A percentile compares a stretch with the other conserved stretches of the same genome.
These are phyloP conservation scores for Austroboletus novae-zelandiae DNA, from an alignment of 1,284 basidiomycete genomes.

Conservation along the genomic window DNA sequence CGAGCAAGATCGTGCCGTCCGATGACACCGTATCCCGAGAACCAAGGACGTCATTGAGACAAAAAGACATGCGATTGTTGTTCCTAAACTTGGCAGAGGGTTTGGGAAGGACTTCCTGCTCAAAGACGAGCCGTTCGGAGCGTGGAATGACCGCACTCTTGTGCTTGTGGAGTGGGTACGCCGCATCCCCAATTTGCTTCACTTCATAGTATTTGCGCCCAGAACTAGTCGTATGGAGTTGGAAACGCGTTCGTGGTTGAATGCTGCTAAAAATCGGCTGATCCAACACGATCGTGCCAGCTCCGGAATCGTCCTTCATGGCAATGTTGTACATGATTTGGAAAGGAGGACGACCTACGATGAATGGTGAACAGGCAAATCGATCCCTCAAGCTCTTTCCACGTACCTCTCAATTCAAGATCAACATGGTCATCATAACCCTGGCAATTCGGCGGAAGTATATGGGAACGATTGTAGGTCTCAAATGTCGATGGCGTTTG, in stretches of 20 bases:
- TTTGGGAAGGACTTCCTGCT: slow-evolving; percentile 77
- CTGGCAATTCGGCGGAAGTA: slow-evolving; percentile 79
- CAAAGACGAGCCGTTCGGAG: slow-evolving; percentile 65
- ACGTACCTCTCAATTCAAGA: slow-evolving; percentile 71
- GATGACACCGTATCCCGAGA: slow-evolving; percentile 48
- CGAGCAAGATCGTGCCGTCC: slow-evolving; percentile 58
- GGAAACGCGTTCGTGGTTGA: slow-evolving; percentile 78
- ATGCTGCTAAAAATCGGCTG: slow-evolving; percentile 85
- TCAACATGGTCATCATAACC: slow-evolving; percentile 78
- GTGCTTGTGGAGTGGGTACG: slow-evolving; percentile 76
- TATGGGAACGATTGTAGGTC: slow-evolving; percentile 61
- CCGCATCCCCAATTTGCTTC: slow-evolving; percentile 81
- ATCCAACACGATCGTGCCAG: slow-evolving; percentile 60
- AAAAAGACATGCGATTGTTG: slow-evolving; percentile 67
- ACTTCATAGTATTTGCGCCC: slow-evolving; percentile 90
- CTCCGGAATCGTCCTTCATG: slow-evolving; percentile 56
- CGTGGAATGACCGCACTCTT: slow-evolving; percentile 60
- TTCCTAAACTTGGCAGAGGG: slow-evolving; percentile 78
- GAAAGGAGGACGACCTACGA: slow-evolving; percentile 76
- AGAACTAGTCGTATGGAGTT: slow-evolving; percentile 75
- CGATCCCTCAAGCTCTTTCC: neutral
- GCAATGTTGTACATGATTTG: slow-evolving; percentile 82
- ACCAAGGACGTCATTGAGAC: slow-evolving; percentile 67
- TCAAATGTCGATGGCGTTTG: slow-evolving; percentile 55
- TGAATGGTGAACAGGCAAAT: no score